Evolutionary conservation across 1,139 yeast genomes (phyloP).

Genomic region (Magnusiomyces sp.): DNA sequence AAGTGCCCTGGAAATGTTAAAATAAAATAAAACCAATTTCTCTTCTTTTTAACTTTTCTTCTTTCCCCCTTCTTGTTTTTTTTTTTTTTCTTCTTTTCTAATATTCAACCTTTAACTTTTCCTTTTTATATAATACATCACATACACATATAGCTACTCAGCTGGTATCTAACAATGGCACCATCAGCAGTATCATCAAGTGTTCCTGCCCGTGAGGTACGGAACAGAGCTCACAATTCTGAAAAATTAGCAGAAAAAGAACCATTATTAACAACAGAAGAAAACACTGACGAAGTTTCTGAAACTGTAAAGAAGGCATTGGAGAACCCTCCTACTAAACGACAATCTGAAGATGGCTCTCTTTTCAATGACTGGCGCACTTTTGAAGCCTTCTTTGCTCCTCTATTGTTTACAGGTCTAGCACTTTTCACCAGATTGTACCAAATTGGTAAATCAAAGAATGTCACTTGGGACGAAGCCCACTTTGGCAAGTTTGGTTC

Average conservation of each 20-base stretch:
- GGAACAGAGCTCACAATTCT: slow-evolving; percentile 9
- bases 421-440: slow-evolving; percentile 64
- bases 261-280: neutral
- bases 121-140: too few species aligned
- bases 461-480: slow-evolving; percentile 95
- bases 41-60: too few species aligned
- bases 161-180: slow-evolving; percentile 9
- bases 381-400: slow-evolving; percentile 44
- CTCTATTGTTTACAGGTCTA: slow-evolving; percentile 48
- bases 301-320: slow-evolving; percentile 8
- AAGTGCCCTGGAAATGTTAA: too few species aligned
- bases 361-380: slow-evolving; percentile 16
- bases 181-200: slow-evolving; percentile 15
- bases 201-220: slow-evolving; percentile 12
- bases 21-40: too few species aligned
- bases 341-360: slow-evolving; percentile 11
- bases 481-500: slow-evolving; percentile 89
- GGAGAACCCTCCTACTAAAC: slow-evolving; percentile 3
- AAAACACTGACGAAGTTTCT: neutral
- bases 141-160: too few species aligned
- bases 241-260: slow-evolving; percentile 2
- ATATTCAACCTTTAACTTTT: too few species aligned
- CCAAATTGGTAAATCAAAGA: slow-evolving; percentile 50
- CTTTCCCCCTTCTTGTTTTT: too few species aligned
- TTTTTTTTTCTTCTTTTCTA: too few species aligned